A percentile compares a stretch with the other conserved stretches of the same genome.
Conservation (phyloP, 2,329 filamentous ascomycete genomes). For the Fusarium nisikadoi region DNA sequence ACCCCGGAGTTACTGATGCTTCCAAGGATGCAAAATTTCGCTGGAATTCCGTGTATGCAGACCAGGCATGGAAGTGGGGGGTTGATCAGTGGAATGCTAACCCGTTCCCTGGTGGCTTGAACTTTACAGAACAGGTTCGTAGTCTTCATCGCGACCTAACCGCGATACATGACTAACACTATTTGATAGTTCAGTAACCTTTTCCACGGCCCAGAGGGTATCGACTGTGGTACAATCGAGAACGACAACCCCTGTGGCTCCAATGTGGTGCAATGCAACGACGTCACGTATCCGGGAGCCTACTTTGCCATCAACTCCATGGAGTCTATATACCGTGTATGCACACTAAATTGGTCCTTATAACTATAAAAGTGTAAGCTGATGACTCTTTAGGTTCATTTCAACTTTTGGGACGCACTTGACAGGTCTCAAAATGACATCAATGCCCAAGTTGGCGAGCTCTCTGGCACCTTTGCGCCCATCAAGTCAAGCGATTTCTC, state of each 20-base stretch:
- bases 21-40: background rate
- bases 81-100: background rate
- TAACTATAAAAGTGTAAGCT: accelerated
- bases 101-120: background rate
- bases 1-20: background rate
- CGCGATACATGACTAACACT: accelerated
- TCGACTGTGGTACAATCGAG: background rate
- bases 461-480: background rate
- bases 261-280: background rate
- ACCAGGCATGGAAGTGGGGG: background rate
- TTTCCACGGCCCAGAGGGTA: background rate
- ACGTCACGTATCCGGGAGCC: background rate
- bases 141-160: accelerated
- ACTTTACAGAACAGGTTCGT: background rate
- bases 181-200: background rate
- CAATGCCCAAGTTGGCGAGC: background rate
- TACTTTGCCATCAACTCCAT: background rate
- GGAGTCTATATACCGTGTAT: background rate
- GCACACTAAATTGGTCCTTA: accelerated
- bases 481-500: background rate
- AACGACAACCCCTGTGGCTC: background rate
- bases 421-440: background rate
- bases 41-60: background rate
- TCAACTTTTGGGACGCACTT: background rate
- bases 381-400: background rate